These are phyloP conservation scores for Hypoxylon cercidicola DNA, from an alignment of 495 filamentous ascomycete genomes.

Conservation along the genomic window DNA sequence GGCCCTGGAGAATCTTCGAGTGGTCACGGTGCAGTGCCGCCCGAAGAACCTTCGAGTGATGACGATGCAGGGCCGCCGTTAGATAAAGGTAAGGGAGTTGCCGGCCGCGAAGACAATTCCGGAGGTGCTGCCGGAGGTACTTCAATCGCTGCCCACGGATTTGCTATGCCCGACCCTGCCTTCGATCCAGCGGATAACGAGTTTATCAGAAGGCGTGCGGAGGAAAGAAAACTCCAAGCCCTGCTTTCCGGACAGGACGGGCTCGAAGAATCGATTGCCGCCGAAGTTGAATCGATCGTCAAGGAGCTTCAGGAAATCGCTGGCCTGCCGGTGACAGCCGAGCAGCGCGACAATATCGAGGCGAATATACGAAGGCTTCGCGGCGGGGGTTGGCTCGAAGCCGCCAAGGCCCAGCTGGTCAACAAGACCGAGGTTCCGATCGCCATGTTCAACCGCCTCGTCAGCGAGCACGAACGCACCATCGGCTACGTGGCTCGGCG, in stretches of 20 bases:
- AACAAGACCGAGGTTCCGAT: conserved; percentile 26
- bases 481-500: conserved; percentile 13
- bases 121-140: neutral
- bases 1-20: too few relatives aligned
- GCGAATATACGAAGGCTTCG: conserved; percentile 10
- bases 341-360: conserved; percentile 15
- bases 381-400: conserved; percentile 29
- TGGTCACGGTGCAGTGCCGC: too few relatives aligned
- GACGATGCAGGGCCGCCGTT: too few relatives aligned
- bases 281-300: neutral
- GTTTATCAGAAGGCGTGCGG: neutral
- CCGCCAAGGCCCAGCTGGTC: conserved; percentile 16
- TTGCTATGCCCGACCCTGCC: conserved; percentile 21
- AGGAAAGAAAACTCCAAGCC: neutral
- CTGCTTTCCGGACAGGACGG: conserved; percentile 3
- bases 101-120: too few relatives aligned
- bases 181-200: conserved; percentile 22
- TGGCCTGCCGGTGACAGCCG: neutral
- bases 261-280: conserved; percentile 6
- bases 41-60: too few relatives aligned
- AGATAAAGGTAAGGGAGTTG: too few relatives aligned
- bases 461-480: conserved; percentile 24
- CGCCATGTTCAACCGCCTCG: conserved; percentile 35
- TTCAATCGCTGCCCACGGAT: neutral
- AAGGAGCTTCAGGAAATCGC: conserved; percentile 1